phyloP scores from a whole-genome alignment of 345 rosid species.

The Gynandropsis gynandra region DNA sequence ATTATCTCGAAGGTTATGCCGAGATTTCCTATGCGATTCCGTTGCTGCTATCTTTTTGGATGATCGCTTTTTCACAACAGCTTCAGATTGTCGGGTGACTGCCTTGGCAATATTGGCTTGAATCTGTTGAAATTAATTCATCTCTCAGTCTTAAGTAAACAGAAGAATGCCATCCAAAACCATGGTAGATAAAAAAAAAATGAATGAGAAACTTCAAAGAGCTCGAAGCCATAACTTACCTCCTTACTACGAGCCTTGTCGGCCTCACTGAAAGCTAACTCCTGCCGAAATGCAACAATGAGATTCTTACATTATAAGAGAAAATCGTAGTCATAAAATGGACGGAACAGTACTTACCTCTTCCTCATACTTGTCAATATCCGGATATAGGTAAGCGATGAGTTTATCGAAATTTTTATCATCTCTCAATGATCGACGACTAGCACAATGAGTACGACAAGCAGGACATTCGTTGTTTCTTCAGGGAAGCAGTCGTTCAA shows the following conservation, averaged over 20 bases:
- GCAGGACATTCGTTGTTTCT: conserved; percentile 58
- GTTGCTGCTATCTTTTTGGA: conserved; percentile 25
- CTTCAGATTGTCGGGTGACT: conserved; percentile 40
- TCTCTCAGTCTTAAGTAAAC: background rate
- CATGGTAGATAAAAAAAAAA: background rate
- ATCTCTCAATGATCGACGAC: conserved; percentile 52
- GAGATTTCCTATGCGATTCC: conserved; percentile 30
- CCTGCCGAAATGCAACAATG: conserved; percentile 27
- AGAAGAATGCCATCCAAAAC: background rate
- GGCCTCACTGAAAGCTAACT: conserved; percentile 48
- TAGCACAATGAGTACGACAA: conserved; percentile 50
- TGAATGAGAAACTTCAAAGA: too few relatives aligned
- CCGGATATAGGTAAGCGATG: conserved; percentile 45
- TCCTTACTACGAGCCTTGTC: conserved; percentile 44
- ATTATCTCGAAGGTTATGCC: conserved; percentile 23
- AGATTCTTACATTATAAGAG: background rate
- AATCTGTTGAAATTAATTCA: conserved; percentile 27
- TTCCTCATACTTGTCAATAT: conserved; percentile 43
- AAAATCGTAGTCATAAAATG: too few relatives aligned
- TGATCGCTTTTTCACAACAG: conserved; percentile 32
- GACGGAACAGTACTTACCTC: conserved; percentile 30
- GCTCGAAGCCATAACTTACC: conserved; percentile 20
- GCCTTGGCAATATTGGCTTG: conserved; percentile 47
- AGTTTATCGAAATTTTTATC: conserved; percentile 50
- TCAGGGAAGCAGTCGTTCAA: conserved; percentile 5